A percentile compares a stretch with the other conserved stretches of the same genome.
These are phyloP conservation scores for Skeletonema menzelii DNA, from an alignment of 108 stramenopile species.

Conservation along the genomic window DNA sequence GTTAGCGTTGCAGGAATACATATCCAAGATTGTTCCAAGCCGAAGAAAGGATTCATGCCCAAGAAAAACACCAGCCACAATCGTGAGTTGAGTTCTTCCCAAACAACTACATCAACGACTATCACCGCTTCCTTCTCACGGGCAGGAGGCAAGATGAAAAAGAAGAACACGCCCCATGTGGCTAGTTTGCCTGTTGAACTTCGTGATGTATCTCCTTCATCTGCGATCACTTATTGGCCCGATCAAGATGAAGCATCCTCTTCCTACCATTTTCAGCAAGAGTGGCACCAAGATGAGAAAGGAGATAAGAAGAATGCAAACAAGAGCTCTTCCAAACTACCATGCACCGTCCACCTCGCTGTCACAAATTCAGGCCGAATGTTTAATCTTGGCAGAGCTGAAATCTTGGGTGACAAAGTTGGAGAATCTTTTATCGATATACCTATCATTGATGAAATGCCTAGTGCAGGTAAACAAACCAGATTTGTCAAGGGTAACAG, in stretches of 20 bases:
- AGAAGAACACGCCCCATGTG: background rate
- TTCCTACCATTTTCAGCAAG: constrained; percentile 2
- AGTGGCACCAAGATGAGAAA: background rate
- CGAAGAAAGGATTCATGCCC: background rate
- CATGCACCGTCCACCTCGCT: background rate
- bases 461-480: background rate
- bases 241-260: background rate
- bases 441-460: constrained; percentile 1
- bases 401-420: background rate
- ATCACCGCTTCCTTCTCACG: background rate
- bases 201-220: background rate
- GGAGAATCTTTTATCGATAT: background rate
- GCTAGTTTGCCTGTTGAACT: constrained; percentile 1
- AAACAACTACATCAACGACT: background rate
- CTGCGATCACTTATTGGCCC: background rate
- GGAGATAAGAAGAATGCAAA: background rate
- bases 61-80: background rate
- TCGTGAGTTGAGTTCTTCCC: background rate
- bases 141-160: background rate
- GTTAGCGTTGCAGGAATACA: constrained; percentile 1
- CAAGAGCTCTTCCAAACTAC: background rate
- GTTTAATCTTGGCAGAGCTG: background rate
- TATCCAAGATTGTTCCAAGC: background rate
- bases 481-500: background rate
- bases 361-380: background rate